Conservation (phyloP, 495 filamentous ascomycete species). For the Astrothelium subdiscretum region DNA sequence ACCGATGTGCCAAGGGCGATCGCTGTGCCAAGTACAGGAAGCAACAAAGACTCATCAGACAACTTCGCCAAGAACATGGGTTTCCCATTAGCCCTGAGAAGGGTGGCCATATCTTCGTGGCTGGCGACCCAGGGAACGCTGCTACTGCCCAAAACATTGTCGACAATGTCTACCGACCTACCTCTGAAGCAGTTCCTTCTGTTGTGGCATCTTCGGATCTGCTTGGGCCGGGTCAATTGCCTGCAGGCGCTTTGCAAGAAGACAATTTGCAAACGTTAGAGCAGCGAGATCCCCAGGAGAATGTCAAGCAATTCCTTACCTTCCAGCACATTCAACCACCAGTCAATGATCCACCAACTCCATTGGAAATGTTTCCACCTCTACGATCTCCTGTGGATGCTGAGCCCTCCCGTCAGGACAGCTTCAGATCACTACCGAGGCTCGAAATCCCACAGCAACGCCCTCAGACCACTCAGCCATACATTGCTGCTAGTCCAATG, state of each 20-base stretch:
- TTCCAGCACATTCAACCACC: conserved; percentile 53
- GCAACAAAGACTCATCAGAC: conserved; percentile 55
- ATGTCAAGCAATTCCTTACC: conserved; percentile 74
- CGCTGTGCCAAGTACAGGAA: conserved; percentile 70
- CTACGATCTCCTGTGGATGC: conserved; percentile 12
- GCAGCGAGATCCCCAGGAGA: conserved; percentile 74
- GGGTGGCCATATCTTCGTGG: conserved; percentile 49
- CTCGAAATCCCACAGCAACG: conserved; percentile 24
- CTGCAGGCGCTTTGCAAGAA: conserved; percentile 58
- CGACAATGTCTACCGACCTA: conserved; percentile 35
- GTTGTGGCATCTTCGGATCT: conserved; percentile 84
- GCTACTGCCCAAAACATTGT: conserved; percentile 44
- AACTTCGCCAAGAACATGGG: conserved; percentile 53
- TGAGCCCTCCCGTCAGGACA: conserved; percentile 16
- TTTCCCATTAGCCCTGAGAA: conserved; percentile 43
- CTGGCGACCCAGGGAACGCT: conserved; percentile 63
- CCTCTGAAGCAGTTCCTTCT: conserved; percentile 59
- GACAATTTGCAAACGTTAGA: conserved; percentile 55
- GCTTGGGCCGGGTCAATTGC: conserved; percentile 52
- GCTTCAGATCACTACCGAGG: conserved; percentile 26
- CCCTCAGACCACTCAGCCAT: conserved; percentile 5
- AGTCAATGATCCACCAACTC: conserved; percentile 10
- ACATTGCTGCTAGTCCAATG: conserved; percentile 2
- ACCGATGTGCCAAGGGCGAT: conserved; percentile 83
- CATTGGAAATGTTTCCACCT: conserved; percentile 30